Conservation (phyloP, 2,329 filamentous ascomycete species). For the Fusarium xyrophilum region DNA sequence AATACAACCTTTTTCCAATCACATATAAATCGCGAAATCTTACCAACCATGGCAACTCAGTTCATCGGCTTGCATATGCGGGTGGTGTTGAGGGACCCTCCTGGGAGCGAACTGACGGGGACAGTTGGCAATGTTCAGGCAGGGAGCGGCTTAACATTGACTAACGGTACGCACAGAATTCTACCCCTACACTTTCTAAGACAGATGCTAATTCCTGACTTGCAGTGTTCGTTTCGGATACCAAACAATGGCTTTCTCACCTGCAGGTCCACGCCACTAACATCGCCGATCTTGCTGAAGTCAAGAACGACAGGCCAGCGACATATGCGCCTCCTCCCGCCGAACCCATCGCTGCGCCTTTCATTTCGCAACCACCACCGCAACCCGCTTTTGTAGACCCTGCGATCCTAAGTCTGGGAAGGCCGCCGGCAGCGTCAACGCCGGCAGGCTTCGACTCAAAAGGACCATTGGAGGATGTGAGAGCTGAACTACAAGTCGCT, state of each 20-base stretch:
- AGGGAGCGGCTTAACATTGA: slow-evolving; percentile 72
- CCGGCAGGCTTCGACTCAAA: slow-evolving; percentile 36
- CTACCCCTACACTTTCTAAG: neutral
- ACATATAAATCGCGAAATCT: neutral
- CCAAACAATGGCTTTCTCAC: slow-evolving; percentile 51
- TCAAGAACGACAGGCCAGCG: slow-evolving; percentile 44
- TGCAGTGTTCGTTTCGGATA: slow-evolving; percentile 50
- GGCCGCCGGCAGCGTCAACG: slow-evolving; percentile 47
- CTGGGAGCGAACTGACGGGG: slow-evolving; percentile 70
- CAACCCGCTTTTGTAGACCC: slow-evolving; percentile 73
- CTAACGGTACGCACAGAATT: slow-evolving; percentile 66
- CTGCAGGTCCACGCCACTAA: slow-evolving; percentile 57
- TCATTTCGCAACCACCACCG: slow-evolving; percentile 40
- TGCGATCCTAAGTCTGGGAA: slow-evolving; percentile 76
- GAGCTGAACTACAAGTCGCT: slow-evolving; percentile 24
- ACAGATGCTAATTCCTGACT: slow-evolving; percentile 8
- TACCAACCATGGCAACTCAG: slow-evolving; percentile 57
- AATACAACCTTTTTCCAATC: neutral
- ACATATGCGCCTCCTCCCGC: slow-evolving; percentile 39
- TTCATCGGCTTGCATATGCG: slow-evolving; percentile 80
- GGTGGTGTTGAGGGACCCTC: slow-evolving; percentile 72
- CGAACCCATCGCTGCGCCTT: slow-evolving; percentile 39
- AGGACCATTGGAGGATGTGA: slow-evolving; percentile 14
- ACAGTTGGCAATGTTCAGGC: slow-evolving; percentile 72
- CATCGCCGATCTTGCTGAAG: slow-evolving; percentile 55